phyloP scores from a whole-genome alignment of 345 rosid species.

The Citrus australasica region DNA sequence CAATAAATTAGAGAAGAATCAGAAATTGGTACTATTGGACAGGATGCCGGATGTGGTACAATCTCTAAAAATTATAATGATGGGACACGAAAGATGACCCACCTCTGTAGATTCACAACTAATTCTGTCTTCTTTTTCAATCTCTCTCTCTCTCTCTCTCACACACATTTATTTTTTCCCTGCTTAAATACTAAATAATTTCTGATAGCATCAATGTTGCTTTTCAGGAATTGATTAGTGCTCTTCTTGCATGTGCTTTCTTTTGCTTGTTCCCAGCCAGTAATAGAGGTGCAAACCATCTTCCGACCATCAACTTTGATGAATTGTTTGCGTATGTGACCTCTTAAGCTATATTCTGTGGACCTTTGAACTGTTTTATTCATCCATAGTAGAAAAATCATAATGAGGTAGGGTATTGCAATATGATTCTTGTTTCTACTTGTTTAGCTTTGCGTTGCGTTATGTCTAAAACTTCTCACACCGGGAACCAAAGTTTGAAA shows the following conservation, averaged over 20 bases:
- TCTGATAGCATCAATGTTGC: conserved; percentile 2
- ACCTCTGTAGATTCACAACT: neutral
- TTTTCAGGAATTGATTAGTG: conserved; percentile 80
- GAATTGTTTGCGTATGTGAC: conserved; percentile 71
- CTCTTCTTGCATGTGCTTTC: conserved; percentile 81
- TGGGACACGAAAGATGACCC: too few relatives aligned
- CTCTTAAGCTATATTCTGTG: conserved; percentile 28
- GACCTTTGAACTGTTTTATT: neutral
- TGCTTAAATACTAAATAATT: neutral
- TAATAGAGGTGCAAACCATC: conserved; percentile 54
- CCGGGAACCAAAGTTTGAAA: neutral
- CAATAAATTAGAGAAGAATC: too few relatives aligned
- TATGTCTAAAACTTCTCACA: neutral
- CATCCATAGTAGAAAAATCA: neutral
- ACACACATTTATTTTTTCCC: neutral
- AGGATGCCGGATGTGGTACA: too few relatives aligned
- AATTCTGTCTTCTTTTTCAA: neutral
- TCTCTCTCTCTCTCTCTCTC: neutral
- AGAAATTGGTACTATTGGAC: too few relatives aligned
- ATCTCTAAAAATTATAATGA: too few relatives aligned
- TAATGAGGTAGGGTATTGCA: neutral
- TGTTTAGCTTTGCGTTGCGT: neutral
- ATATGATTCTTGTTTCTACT: neutral
- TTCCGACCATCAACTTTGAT: conserved; percentile 84
- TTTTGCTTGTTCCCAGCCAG: conserved; percentile 76